These are phyloP conservation scores for Groenewaldozyma auringiensis DNA, from an alignment of 1,139 yeast genomes.

Conservation along the genomic window DNA sequence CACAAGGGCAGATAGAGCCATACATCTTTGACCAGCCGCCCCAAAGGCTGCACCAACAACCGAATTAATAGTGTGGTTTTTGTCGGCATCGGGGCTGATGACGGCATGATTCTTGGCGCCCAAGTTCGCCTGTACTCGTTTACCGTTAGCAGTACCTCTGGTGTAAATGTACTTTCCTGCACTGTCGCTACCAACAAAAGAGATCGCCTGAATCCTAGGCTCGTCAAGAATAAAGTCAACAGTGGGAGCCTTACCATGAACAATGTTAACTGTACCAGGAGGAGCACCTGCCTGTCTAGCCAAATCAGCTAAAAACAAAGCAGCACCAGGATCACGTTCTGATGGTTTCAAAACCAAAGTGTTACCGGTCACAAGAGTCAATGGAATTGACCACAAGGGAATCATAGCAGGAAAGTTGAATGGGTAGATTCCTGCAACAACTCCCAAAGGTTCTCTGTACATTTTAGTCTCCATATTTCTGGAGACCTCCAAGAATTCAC, in stretches of 20 bases:
- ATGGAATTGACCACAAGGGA: conserved; percentile 76
- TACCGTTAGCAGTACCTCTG: conserved; percentile 61
- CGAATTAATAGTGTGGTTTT: conserved; percentile 57
- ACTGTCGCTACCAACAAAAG: conserved; percentile 71
- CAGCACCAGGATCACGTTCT: conserved; percentile 73
- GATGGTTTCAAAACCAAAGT: conserved; percentile 71
- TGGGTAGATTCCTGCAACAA: conserved; percentile 66
- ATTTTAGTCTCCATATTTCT: conserved; percentile 74
- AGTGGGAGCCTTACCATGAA: conserved; percentile 71
- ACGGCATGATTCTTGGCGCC: conserved; percentile 77
- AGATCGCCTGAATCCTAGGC: conserved; percentile 69
- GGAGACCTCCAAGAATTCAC: conserved; percentile 61
- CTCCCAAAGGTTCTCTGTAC: conserved; percentile 59
- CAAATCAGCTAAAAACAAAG: conserved; percentile 66
- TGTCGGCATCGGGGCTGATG: conserved; percentile 66
- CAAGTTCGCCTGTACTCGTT: conserved; percentile 69
- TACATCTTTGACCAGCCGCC: conserved; percentile 81
- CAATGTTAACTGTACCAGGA: conserved; percentile 64
- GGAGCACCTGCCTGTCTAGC: conserved; percentile 74
- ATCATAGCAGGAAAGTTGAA: conserved; percentile 83
- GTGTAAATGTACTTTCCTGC: conserved; percentile 70
- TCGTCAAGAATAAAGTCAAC: conserved; percentile 69
- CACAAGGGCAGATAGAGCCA: conserved; percentile 71
- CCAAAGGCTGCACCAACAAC: conserved; percentile 75
- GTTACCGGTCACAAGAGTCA: conserved; percentile 70